Percentiles rank a stretch among this genome's conserved stretches.
These are phyloP conservation scores for Tephrocybe sp. DNA, from an alignment of 768 basidiomycete species.

Conservation along the genomic window DNA sequence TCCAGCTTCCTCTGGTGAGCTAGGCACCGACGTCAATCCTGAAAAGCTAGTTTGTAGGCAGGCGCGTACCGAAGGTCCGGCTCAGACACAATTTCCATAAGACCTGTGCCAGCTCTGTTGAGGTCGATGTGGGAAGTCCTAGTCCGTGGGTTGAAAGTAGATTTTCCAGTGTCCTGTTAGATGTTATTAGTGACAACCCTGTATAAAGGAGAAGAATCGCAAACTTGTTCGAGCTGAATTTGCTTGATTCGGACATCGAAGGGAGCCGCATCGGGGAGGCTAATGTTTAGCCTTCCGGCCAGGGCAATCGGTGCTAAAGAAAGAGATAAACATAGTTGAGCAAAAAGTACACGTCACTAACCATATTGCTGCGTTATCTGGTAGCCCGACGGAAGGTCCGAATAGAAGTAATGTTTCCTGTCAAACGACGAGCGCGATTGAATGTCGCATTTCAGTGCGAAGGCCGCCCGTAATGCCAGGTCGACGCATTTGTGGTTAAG, in stretches of 20 bases:
- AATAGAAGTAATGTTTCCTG: slow-evolving; percentile 97
- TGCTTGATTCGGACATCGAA: slow-evolving; percentile 82
- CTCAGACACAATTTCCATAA: slow-evolving; percentile 96
- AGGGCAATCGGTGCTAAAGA: slow-evolving; percentile 74
- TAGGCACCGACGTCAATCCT: slow-evolving; percentile 28
- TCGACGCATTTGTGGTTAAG: slow-evolving; percentile 73
- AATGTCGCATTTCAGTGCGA: slow-evolving; percentile 70
- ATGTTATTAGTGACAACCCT: not conserved
- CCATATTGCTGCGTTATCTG: slow-evolving; percentile 98
- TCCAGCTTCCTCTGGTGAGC: slow-evolving; percentile 87
- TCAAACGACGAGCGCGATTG: slow-evolving; percentile 83
- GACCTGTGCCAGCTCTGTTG: slow-evolving; percentile 84
- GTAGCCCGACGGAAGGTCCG: slow-evolving; percentile 91
- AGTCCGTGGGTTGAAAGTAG: slow-evolving; percentile 55
- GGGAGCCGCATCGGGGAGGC: slow-evolving; percentile 34
- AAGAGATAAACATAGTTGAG: not conserved
- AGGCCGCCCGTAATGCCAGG: slow-evolving; percentile 76
- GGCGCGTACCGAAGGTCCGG: slow-evolving; percentile 74
- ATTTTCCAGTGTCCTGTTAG: slow-evolving; percentile 87
- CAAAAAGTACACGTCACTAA: slow-evolving; percentile 27
- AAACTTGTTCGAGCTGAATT: slow-evolving; percentile 93
- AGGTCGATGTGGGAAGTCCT: slow-evolving; percentile 72
- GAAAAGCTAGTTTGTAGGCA: not conserved
- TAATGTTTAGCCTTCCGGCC: slow-evolving; percentile 53
- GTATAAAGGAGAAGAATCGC: slow-evolving; percentile 9